Evolutionary conservation across 2,329 filamentous ascomycete species (phyloP).

Genomic region (Sclerotiophoma versabilis): DNA sequence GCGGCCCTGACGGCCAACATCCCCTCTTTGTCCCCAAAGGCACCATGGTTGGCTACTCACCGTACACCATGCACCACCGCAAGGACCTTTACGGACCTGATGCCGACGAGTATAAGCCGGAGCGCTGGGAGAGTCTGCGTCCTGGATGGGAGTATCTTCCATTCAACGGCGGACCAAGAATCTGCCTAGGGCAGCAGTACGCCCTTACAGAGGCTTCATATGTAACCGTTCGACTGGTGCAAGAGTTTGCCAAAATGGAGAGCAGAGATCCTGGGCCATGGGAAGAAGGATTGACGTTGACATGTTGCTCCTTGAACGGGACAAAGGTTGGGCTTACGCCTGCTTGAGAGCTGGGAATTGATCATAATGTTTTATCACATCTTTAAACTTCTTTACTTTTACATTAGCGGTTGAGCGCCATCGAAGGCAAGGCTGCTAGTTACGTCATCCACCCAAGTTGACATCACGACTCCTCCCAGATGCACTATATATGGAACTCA

Average conservation of each 20-base stretch:
- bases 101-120: constrained; percentile 57
- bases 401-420: not conserved
- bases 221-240: constrained; percentile 42
- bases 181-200: constrained; percentile 49
- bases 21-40: constrained; percentile 61
- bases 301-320: constrained; percentile 37
- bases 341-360: constrained; percentile 13
- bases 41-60: constrained; percentile 49
- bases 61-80: constrained; percentile 59
- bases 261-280: constrained; percentile 39
- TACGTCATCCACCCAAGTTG: constrained; percentile 12
- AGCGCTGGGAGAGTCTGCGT: constrained; percentile 54
- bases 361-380: not conserved
- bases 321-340: constrained; percentile 39
- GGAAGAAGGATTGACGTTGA: constrained; percentile 42
- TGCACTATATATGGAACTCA: not conserved
- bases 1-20: constrained; percentile 56
- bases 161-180: constrained; percentile 50
- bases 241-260: constrained; percentile 42
- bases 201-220: constrained; percentile 47
- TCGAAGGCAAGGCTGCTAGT: constrained; percentile 2
- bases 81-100: constrained; percentile 58
- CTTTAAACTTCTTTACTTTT: not conserved
- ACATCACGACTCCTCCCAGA: constrained; percentile 13
- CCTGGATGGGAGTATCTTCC: constrained; percentile 50